Base-by-base conservation (phyloP, 2,329 filamentous ascomycete genomes). In the Albifimbria verrucaria region DNA sequence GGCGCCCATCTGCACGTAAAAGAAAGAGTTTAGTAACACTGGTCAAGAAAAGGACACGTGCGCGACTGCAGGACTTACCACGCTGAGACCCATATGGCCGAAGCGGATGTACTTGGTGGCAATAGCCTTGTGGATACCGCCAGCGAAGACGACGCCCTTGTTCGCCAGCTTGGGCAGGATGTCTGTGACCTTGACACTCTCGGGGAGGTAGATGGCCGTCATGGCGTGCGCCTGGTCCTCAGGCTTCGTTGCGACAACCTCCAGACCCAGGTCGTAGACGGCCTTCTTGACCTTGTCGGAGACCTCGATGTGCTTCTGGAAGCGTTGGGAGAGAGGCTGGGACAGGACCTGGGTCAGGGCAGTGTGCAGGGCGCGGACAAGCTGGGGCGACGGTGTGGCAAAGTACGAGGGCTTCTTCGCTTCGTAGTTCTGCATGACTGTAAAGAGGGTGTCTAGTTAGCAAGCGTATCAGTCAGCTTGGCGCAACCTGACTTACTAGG, bases 391-490 rank as follows among this genome's bases (percentile, higher is more conserved):
- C 1, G 94, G 94, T 1, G 94, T 99, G 36, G 94, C 94, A 68
- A 99, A 99, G 79, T 99, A 99, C 2, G 92, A 96, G 36, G 94
- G 85, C 78, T 97, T 99, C 79, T 92, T 91, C 59, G 91, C 90
- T 77, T 99, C 94, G 74, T 99, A 99, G 77, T 97, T 97, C 77
- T 94, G 86, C 93, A 99, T 97, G 73, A 99, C 88, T 90, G 23
- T 22, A 23, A 15, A 17, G 11, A 20, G 42, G n/a, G 32, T 12
- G 32, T 11, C 18, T 21, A 20, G 54, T 66, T 50, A 66, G 59
- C 43, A 48, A 24, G 18, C 20, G 43, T 32, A 48, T 41, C 32
- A 42, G 24, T 24, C 20, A 22, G 18, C 5, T 15, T 32, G 3
- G 6, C 18, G 5, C 9, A 5, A 15, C 7, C 21, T 53, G 53